Evolutionary conservation across 2,329 filamentous ascomycete genomes (phyloP), one percentile per base, ranked within the genome.

Genomic region (Clonostachys rosea): DNA sequence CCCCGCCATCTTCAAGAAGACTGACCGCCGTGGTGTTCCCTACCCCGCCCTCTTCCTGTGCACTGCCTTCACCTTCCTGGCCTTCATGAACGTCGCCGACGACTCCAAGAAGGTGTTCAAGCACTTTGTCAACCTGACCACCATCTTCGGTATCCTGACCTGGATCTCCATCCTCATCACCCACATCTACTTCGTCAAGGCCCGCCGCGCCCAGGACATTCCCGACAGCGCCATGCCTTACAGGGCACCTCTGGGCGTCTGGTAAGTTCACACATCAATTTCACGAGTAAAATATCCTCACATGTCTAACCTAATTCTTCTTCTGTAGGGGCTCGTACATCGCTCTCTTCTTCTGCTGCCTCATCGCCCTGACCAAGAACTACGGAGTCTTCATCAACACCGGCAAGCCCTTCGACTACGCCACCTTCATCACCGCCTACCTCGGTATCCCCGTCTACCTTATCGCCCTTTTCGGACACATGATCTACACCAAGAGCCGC

Each of bases 281-380:
- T 30, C 24, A 30, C 24, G 9, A 30, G 24, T 30, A 2, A 4
- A 10, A 30, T 30, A 4, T 30, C 18, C 9, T 30, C 24, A 30
- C 3, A 5, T 5, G 8, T 30, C 24, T 30, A 30, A 30, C 24
- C 8, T 18, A 18, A 18, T 18, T 18, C 2, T 30, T 30, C 24
- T 30, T 30, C 24, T 30, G 24, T 3, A 30, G 24, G 24, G 89
- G 89, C 11, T 89, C 84, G 0, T 82, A 82, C 59, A 70, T 72
- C 49, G 86, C 86, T 0, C 74, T 94, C 3, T 70, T 74, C 59
- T 84, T 90, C 68, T 90, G 86, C 67, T 74, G 77, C 58, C 61
- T 94, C 34, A 87, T 94, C 51, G 79, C 86, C 2, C 61, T 95
- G 45, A 92, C 89, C 59, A 95, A 94, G 78, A 91, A 90, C 74